phyloP scores from a whole-genome alignment of 164 flowering plant genomes.

The Pachysandra terminalis region DNA sequence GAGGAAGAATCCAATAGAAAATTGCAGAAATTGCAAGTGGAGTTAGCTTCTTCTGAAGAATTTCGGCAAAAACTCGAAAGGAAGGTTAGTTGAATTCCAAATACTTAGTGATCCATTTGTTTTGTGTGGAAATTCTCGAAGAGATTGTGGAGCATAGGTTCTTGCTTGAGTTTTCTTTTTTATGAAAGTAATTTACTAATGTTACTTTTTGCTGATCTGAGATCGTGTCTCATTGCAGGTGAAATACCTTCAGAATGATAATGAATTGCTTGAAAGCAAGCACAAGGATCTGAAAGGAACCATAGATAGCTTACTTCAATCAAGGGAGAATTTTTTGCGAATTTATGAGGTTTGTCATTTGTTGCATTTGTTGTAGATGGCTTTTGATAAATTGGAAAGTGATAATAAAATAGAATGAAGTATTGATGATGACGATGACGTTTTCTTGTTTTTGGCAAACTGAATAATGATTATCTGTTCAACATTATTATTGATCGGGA shows the following conservation, averaged over 20 bases:
- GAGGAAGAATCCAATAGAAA: slow-evolving; percentile 47
- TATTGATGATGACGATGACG: too few species aligned
- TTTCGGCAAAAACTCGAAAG: slow-evolving; percentile 39
- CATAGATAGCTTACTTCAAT: slow-evolving; percentile 43
- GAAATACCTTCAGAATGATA: slow-evolving; percentile 48
- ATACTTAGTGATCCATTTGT: not conserved
- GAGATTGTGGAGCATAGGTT: not conserved
- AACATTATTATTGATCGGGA: too few species aligned
- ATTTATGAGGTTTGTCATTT: slow-evolving; percentile 44
- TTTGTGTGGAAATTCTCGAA: not conserved
- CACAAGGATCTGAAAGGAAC: slow-evolving; percentile 54
- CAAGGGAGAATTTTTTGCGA: slow-evolving; percentile 44
- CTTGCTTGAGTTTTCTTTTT: not conserved
- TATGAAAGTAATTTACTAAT: not conserved
- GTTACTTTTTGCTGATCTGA: not conserved
- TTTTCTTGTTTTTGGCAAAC: too few species aligned
- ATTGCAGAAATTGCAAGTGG: slow-evolving; percentile 38
- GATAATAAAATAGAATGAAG: not conserved
- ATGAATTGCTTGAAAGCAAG: slow-evolving; percentile 50
- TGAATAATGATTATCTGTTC: too few species aligned
- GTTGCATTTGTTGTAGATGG: not conserved
- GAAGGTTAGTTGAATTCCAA: slow-evolving; percentile 29
- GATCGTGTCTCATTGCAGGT: slow-evolving; percentile 31
- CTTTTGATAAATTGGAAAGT: not conserved
- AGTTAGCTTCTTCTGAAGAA: slow-evolving; percentile 39